Evolutionary conservation across 2,329 filamentous ascomycete species (phyloP), one percentile per base, ranked within the genome.

Genomic region (Gnomoniopsis sp.): DNA sequence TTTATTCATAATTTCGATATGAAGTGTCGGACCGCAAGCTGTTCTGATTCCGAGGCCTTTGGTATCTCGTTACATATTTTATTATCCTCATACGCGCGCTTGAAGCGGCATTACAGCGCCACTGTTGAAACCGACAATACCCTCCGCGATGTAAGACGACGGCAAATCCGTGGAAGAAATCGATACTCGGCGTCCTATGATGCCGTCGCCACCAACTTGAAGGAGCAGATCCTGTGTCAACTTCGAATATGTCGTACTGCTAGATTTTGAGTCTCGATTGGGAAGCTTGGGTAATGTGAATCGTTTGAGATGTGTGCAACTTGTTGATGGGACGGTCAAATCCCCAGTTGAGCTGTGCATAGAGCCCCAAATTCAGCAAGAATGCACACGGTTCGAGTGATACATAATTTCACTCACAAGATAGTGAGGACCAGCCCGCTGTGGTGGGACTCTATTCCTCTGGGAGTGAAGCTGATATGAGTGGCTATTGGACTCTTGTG

Each of bases 91-190:
- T 8, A 46, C n/a, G 7, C 43, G 12, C 14, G 43, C 43, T 46
- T n/a, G 14, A 12, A 10, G 43, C 22, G 43, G 44, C 23, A 23
- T 3, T 4, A 50, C 12, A 4, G 57, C 19, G 33, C 38, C 41
- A 21, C 50, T 57, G 38, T 62, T 62, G 58, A 61, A 62, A 15
- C 61, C 58, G 21, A 62, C 58, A 11, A 62, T 56, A 3, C 61
- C 61, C 34, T 62, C 61, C 17, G 58, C 61, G 30, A 56, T 10
- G 34, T 44, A 38, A 8, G 17, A 36, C 22, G 22, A 21, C 8
- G 49, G 21, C 14, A 46, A 22, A 14, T 22, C 46, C 14, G 23
- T 7, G 17, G 47, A 53, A n/a, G 48, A 51, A 17, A 62, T 51
- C 22, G 58, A 41, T 50, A 62, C 43, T 7, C 61, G 58, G n/a